Percentiles rank a stretch among this genome's conserved stretches.
These are phyloP conservation scores for Colletotrichum karsti DNA, from an alignment of 2,329 filamentous ascomycete species.

Conservation along the genomic window DNA sequence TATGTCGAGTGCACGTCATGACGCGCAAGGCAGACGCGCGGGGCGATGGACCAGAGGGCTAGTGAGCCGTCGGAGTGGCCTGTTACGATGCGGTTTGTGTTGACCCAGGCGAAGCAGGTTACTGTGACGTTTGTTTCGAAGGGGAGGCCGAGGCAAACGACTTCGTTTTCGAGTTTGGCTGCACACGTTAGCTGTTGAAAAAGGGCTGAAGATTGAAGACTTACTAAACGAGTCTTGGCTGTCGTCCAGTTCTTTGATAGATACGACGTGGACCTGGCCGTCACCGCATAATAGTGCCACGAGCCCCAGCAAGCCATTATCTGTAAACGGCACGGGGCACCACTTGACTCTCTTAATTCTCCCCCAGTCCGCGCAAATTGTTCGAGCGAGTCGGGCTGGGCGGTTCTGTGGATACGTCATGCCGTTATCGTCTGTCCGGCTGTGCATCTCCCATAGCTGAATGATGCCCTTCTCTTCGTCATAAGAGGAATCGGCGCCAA, in stretches of 20 bases:
- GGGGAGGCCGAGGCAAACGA: conserved; percentile 53
- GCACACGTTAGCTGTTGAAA: conserved; percentile 36
- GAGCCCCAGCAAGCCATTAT: conserved; percentile 43
- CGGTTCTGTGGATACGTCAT: conserved; percentile 43
- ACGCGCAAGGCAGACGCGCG: conserved; percentile 57
- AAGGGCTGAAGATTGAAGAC: neutral
- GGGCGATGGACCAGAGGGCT: conserved; percentile 64
- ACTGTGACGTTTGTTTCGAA: conserved; percentile 57
- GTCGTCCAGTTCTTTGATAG: conserved; percentile 43
- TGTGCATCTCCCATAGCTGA: conserved; percentile 60
- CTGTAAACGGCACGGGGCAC: conserved; percentile 54
- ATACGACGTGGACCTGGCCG: conserved; percentile 58
- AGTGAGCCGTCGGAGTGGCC: conserved; percentile 67
- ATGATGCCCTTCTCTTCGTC: conserved; percentile 55
- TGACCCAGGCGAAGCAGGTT: conserved; percentile 64
- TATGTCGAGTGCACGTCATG: conserved; percentile 62
- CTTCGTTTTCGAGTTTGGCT: conserved; percentile 55
- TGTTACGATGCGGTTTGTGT: conserved; percentile 61
- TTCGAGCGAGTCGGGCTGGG: conserved; percentile 49
- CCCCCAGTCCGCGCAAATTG: conserved; percentile 60
- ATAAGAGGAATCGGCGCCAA: conserved; percentile 46
- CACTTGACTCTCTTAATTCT: conserved; percentile 60
- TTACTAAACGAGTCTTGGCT: conserved; percentile 39
- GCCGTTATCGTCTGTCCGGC: conserved; percentile 38
- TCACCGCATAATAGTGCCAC: conserved; percentile 61